Conservation (phyloP, 805 yeast genomes). For the Cyberlindnera maritima region DNA sequence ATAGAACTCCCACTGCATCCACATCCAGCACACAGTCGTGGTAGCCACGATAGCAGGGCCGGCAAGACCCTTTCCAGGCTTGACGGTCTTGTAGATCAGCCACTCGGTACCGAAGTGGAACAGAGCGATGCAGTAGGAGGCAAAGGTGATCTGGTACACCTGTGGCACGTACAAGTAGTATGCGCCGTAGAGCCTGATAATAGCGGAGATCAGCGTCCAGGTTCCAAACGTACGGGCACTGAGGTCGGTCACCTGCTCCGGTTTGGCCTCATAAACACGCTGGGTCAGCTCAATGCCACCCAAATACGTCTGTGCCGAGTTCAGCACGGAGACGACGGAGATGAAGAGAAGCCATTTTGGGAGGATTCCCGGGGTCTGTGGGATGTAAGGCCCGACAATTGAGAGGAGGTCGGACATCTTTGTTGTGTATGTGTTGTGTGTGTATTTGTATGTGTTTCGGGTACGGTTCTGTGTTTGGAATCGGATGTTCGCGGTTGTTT, state of each 20-base stretch:
- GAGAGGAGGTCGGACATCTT: constrained; percentile 32
- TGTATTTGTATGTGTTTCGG: neutral
- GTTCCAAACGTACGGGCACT: constrained; percentile 98
- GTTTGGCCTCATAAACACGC: constrained; percentile 69
- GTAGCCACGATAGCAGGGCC: constrained; percentile 88
- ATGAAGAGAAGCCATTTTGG: constrained; percentile 81
- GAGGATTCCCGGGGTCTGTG: constrained; percentile 51
- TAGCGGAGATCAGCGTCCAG: constrained; percentile 87
- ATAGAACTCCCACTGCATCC: constrained; percentile 63
- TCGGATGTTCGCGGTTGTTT: neutral
- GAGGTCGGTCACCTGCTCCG: constrained; percentile 58
- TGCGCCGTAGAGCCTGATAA: constrained; percentile 86
- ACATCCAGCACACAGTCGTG: constrained; percentile 79
- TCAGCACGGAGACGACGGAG: constrained; percentile 88
- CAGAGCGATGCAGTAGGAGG: constrained; percentile 79
- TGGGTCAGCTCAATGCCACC: constrained; percentile 74
- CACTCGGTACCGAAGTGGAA: constrained; percentile 83
- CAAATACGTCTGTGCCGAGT: constrained; percentile 81
- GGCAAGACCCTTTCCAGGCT: constrained; percentile 79
- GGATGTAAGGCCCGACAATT: constrained; percentile 35
- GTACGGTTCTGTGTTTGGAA: too few species aligned
- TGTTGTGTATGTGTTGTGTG: neutral
- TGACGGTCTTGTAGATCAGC: constrained; percentile 74
- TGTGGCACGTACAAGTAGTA: constrained; percentile 65
- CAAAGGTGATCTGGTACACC: constrained; percentile 74